phyloP scores from a whole-genome alignment of 2,329 filamentous ascomycete genomes.

The Fusarium camptoceras region DNA sequence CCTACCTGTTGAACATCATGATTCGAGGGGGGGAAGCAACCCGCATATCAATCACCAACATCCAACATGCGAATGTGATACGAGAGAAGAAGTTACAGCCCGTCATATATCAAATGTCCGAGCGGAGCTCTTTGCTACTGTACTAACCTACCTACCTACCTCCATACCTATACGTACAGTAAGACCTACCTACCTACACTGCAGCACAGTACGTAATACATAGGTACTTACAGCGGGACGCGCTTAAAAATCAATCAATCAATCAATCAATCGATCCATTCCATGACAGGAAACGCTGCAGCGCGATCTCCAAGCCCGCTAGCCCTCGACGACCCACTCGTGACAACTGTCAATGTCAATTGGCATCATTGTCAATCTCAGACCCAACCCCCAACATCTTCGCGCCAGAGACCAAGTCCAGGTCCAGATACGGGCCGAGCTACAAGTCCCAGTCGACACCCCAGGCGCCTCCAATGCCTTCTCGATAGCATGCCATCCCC shows the following conservation, averaged over 20 bases:
- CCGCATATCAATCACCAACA: conserved; percentile 9
- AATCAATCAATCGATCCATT: conserved; percentile 3
- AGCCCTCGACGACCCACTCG: conserved; percentile 37
- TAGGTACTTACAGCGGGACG: conserved; percentile 15
- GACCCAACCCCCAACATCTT: conserved; percentile 1
- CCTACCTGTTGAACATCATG: neutral
- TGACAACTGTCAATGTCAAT: conserved; percentile 22
- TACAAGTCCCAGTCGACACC: conserved; percentile 11
- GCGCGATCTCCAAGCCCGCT: conserved; percentile 37
- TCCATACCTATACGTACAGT: neutral
- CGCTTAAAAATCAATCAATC: conserved; percentile 25
- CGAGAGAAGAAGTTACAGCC: neutral
- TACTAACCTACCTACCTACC: no score
- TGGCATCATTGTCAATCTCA: conserved; percentile 32
- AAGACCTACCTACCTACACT: neutral
- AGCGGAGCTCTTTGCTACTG: neutral
- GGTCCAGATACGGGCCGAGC: neutral
- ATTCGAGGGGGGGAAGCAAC: neutral
- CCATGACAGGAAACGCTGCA: conserved; percentile 26
- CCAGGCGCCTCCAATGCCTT: conserved; percentile 28
- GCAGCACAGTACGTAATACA: neutral
- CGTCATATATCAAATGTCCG: conserved; percentile 1
- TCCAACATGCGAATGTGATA: conserved; percentile 1
- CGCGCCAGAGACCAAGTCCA: neutral
- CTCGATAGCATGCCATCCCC: conserved; percentile 52